These are phyloP conservation scores for Antrodiella citrinella DNA, from an alignment of 768 basidiomycete genomes.

Conservation along the genomic window DNA sequence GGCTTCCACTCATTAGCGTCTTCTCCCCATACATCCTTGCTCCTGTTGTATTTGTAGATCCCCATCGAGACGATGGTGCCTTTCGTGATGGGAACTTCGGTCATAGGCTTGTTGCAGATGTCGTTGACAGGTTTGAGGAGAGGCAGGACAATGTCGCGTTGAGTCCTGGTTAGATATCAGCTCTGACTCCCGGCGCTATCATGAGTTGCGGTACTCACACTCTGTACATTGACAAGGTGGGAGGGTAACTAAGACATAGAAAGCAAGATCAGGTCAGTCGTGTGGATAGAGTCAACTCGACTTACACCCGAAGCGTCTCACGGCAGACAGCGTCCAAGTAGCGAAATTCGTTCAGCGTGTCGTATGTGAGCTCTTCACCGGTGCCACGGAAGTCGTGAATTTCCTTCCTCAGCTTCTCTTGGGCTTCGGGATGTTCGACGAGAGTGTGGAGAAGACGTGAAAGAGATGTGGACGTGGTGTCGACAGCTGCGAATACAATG, in stretches of 20 bases:
- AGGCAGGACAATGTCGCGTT: conserved; percentile 48
- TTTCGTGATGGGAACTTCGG: conserved; percentile 34
- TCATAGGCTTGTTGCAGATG: conserved; percentile 27
- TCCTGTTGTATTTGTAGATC: conserved; percentile 38
- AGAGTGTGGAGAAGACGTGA: conserved; percentile 17
- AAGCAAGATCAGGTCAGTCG: not conserved
- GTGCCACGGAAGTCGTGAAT: conserved; percentile 3
- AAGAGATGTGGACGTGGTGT: conserved; percentile 19
- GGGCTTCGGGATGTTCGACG: conserved; percentile 14
- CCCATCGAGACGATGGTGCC: conserved; percentile 36
- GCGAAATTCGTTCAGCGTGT: conserved; percentile 14
- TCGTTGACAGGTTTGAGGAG: conserved; percentile 39
- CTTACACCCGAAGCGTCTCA: conserved; percentile 15
- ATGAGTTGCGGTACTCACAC: not conserved
- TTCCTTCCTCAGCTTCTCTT: conserved; percentile 19
- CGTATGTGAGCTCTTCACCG: conserved; percentile 11
- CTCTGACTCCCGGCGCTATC: not conserved
- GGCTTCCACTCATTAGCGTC: conserved; percentile 50
- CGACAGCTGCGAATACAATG: conserved; percentile 14
- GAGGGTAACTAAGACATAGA: conserved; percentile 27
- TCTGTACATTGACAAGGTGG: conserved; percentile 38
- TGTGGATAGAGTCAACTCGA: not conserved
- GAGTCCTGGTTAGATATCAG: conserved; percentile 18
- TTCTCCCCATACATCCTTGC: conserved; percentile 46
- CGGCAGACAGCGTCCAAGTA: conserved; percentile 19